Evolutionary conservation across 2,329 filamentous ascomycete genomes (phyloP), one percentile per base, ranked within the genome.

Genomic region (Exophiala aquamarina): DNA sequence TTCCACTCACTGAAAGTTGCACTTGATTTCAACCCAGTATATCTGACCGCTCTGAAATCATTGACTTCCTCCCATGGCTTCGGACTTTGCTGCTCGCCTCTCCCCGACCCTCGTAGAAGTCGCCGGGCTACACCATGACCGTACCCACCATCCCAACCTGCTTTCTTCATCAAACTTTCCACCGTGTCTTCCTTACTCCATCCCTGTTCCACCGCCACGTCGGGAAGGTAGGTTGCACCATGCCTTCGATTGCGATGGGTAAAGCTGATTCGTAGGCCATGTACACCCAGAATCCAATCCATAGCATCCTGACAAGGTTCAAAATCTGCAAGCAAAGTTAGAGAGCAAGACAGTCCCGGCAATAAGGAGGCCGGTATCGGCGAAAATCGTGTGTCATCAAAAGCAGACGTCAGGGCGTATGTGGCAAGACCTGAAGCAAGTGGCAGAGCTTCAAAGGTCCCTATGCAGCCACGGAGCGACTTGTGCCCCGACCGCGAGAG

Each of bases 161-260:
- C 91, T 76, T 98, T 98, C 50, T 89, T 79, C 85, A 96, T 93
- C 63, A 97, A 71, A 68, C 88, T 94, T 44, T 90, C 78, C 2
- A 98, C 68, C 0, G 92, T 88, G 75, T 97, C 89, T 65, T 97
- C 91, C 68, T 93, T 91, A 9, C 80, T 88, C 93, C 93, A 98
- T 13, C 89, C 91, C 66, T 97, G 93, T 73, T 98, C 93, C 1
- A 79, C 73, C 8, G 92, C 87, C 4, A 98, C 90, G 64, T 96
- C 89, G 0, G 93, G 93, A 11, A 98, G 77, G 63, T 97, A 98
- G 0, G 93, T 96, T 1, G 89, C 81, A 13, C 90, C 88, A 63
- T 89, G 89, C 37, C 86, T 81, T 40, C 83, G 78, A 41, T 46
- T 57, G 11, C 55, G 44, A 58, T 89, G 76, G n/a, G 76, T 75